Conservation (phyloP, 2,329 filamentous ascomycete genomes). For the Fusarium longipes region DNA sequence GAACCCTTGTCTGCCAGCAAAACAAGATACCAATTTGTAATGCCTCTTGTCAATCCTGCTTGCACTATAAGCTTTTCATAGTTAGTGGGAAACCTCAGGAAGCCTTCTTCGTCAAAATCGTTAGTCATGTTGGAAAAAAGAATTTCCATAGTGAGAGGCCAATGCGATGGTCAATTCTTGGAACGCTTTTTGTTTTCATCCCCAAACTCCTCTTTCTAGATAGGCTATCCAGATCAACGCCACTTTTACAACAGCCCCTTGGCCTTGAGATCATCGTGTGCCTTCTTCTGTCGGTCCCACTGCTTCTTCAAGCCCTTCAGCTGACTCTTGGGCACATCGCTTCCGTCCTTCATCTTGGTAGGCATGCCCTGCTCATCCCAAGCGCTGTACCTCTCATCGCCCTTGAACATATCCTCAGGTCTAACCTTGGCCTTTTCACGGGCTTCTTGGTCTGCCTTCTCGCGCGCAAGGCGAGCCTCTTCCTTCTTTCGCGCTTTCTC, state of each 20-base stretch:
- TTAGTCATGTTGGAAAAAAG: neutral
- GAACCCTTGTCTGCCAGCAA: neutral
- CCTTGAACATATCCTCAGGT: conserved; percentile 67
- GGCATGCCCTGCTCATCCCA: conserved; percentile 90
- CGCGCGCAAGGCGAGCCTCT: conserved; percentile 62
- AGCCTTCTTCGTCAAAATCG: neutral
- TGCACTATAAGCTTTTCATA: neutral
- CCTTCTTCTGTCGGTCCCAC: conserved; percentile 91
- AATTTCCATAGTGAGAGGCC: conserved; percentile 48
- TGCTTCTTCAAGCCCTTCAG: conserved; percentile 87
- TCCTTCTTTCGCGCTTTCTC: conserved; percentile 69
- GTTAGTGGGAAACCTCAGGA: neutral
- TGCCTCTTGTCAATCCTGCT: neutral
- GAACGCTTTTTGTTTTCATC: conserved; percentile 29
- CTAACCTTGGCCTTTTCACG: conserved; percentile 67
- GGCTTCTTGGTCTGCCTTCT: conserved; percentile 65
- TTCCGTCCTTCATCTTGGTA: conserved; percentile 79
- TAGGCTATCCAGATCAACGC: conserved; percentile 9
- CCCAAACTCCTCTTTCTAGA: conserved; percentile 26
- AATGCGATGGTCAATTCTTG: neutral
- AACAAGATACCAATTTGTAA: neutral
- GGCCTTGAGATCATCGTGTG: conserved; percentile 70
- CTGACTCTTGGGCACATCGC: conserved; percentile 82
- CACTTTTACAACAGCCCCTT: conserved; percentile 48
- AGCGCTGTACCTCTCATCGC: conserved; percentile 70